phyloP scores from a whole-genome alignment of 208 protist genomes.

The Plasmodiophora brassicae region DNA sequence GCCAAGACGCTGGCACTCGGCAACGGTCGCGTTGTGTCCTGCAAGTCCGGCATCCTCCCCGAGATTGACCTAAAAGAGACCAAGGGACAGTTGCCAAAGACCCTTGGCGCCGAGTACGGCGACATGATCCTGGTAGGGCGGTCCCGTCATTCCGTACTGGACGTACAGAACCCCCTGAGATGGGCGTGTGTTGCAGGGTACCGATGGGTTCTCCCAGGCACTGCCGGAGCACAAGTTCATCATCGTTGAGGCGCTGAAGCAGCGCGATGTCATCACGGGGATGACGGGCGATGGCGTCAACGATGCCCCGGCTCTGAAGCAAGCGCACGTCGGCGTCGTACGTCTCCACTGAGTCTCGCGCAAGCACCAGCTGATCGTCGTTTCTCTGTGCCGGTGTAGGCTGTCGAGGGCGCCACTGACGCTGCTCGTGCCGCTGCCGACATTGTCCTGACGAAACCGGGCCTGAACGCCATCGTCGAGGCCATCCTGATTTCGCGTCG shows the following conservation, averaged over 20 bases:
- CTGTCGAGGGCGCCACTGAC: constrained; percentile 30
- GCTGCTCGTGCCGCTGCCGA: constrained; percentile 38
- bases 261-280: neutral
- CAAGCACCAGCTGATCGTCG: neutral
- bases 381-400: neutral
- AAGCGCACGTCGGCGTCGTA: constrained; percentile 74
- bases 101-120: neutral
- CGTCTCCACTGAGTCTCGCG: constrained; percentile 42
- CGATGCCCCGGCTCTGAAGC: constrained; percentile 70
- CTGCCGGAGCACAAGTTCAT: constrained; percentile 51
- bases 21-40: neutral
- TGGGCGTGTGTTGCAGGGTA: no score
- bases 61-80: neutral
- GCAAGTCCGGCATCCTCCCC: neutral
- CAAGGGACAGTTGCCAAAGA: neutral
- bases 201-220: constrained; percentile 42
- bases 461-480: constrained; percentile 33
- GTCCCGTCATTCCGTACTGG: neutral
- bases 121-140: constrained; percentile 1
- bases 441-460: constrained; percentile 39
- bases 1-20: neutral
- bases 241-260: constrained; percentile 12
- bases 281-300: constrained; percentile 40
- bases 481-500: neutral
- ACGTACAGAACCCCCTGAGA: neutral